These are phyloP conservation scores for Solanum sparsipilum DNA, from an alignment of 257 asterid species.

Conservation along the genomic window DNA sequence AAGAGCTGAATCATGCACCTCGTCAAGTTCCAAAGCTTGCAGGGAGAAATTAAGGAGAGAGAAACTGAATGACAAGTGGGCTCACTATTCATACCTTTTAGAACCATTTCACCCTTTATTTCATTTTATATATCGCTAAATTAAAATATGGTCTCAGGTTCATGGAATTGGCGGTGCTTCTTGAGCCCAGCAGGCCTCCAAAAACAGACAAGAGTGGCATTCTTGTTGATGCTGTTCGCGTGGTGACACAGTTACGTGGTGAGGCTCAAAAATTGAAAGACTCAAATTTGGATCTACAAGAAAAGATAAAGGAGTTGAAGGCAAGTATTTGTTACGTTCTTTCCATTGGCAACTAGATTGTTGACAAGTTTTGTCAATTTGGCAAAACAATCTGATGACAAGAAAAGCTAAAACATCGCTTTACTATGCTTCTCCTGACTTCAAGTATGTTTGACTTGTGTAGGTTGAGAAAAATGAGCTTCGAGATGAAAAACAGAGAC, in stretches of 20 bases:
- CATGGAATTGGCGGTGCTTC: slow-evolving; percentile 65
- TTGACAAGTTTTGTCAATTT: not conserved
- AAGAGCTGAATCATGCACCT: slow-evolving; percentile 51
- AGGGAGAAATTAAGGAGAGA: slow-evolving; percentile 88
- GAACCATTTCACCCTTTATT: not conserved
- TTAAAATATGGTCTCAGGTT: slow-evolving; percentile 34
- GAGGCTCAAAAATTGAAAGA: slow-evolving; percentile 81
- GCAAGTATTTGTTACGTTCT: slow-evolving; percentile 19
- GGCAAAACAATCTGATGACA: not conserved
- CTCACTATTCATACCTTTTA: not conserved
- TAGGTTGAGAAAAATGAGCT: slow-evolving; percentile 87
- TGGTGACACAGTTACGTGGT: slow-evolving; percentile 66
- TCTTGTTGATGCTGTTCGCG: slow-evolving; percentile 74
- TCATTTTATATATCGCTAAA: not conserved
- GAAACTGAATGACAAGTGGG: slow-evolving; percentile 77
- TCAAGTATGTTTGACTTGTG: not conserved
- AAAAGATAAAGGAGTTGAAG: slow-evolving; percentile 84
- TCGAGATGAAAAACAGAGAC: slow-evolving; percentile 88
- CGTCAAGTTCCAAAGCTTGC: slow-evolving; percentile 86
- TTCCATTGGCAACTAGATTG: not conserved
- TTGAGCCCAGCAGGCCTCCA: slow-evolving; percentile 89
- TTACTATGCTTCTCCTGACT: not conserved
- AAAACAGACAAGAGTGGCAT: slow-evolving; percentile 84
- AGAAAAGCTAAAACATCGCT: not conserved
- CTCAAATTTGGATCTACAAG: slow-evolving; percentile 56